Evolutionary conservation across 192 early-diverging fungal genomes (phyloP).

Genomic region (Funneliformis mosseae): DNA sequence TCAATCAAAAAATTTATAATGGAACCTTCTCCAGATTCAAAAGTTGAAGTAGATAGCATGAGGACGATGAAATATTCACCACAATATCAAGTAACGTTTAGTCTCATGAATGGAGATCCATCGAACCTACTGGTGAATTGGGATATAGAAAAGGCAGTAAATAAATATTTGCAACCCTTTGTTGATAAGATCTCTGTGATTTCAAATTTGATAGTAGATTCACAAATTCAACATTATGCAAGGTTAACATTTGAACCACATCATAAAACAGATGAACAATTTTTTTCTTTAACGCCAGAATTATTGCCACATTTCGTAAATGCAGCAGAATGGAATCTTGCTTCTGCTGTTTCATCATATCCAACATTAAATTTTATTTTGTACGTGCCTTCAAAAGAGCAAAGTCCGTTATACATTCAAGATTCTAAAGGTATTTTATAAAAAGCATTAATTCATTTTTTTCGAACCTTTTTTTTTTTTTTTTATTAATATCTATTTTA

Average conservation of each 20-base stretch:
- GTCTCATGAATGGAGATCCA: conserved; percentile 84
- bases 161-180: conserved; percentile 72
- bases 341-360: conserved; percentile 78
- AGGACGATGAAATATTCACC: conserved; percentile 83
- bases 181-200: conserved; percentile 67
- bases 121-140: conserved; percentile 68
- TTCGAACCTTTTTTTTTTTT: background rate
- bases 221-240: conserved; percentile 87
- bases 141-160: conserved; percentile 77
- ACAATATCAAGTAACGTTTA: conserved; percentile 84
- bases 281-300: conserved; percentile 65
- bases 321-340: conserved; percentile 95
- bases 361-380: conserved; percentile 90
- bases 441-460: background rate
- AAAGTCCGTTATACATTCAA: conserved; percentile 74
- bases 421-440: conserved; percentile 48
- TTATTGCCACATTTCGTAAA: conserved; percentile 91
- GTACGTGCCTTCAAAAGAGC: conserved; percentile 72
- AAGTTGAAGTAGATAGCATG: conserved; percentile 53
- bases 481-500: background rate
- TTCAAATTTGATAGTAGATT: conserved; percentile 75
- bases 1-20: conserved; percentile 32
- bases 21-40: conserved; percentile 24
- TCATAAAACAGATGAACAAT: conserved; percentile 44
- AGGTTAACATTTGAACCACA: conserved; percentile 71